Percentiles rank a stretch among this genome's conserved stretches.
phyloP scores from a whole-genome alignment of 164 flowering plant species.

The Saururus chinensis region DNA sequence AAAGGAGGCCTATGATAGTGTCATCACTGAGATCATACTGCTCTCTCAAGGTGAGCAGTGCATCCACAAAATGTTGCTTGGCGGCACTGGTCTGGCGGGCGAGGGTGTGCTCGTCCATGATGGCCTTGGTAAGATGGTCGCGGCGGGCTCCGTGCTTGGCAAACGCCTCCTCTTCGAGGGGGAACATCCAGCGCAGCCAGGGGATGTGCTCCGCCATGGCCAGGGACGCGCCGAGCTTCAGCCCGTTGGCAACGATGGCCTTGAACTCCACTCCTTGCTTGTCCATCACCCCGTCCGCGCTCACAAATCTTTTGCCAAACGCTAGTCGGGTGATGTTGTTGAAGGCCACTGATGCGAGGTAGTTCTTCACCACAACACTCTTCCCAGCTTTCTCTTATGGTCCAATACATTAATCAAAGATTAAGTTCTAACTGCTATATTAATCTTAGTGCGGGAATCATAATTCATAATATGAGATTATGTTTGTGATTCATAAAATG shows the following conservation, averaged over 20 bases:
- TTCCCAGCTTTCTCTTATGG: constrained; percentile 13
- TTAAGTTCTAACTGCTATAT: no score
- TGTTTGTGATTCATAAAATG: no score
- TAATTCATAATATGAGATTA: no score
- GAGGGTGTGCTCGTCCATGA: constrained; percentile 52
- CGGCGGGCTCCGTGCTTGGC: constrained; percentile 30
- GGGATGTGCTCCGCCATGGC: constrained; percentile 41
- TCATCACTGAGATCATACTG: constrained; percentile 48
- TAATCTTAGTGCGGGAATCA: no score
- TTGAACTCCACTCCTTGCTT: constrained; percentile 44
- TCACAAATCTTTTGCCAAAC: constrained; percentile 44
- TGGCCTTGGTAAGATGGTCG: constrained; percentile 32
- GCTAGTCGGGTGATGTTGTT: constrained; percentile 48
- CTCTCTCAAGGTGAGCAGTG: constrained; percentile 35
- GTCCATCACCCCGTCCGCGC: constrained; percentile 32
- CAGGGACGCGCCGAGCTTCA: constrained; percentile 30
- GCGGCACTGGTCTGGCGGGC: constrained; percentile 25
- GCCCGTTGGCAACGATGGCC: constrained; percentile 26
- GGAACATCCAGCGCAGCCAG: constrained; percentile 43
- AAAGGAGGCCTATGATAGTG: constrained; percentile 42
- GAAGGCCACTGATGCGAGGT: constrained; percentile 37
- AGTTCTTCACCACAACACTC: constrained; percentile 29
- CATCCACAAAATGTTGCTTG: constrained; percentile 51
- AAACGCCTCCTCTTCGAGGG: constrained; percentile 29
- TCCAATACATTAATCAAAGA: no score